Evolutionary conservation across 768 basidiomycete genomes (phyloP), one percentile per base, ranked within the genome.

Genomic region (Cyathus striatus): DNA sequence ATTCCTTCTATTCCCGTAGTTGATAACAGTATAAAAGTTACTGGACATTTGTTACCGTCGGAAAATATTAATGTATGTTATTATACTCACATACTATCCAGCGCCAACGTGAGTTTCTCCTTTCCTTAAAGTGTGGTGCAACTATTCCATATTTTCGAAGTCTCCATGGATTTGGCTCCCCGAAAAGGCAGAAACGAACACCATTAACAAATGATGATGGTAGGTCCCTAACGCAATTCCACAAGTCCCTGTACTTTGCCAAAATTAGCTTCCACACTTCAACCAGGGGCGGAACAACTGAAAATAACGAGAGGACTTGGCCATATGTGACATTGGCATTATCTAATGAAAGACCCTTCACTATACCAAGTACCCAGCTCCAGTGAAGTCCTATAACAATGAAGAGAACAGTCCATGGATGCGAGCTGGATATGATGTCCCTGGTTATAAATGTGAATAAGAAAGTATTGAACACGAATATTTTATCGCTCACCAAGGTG

Each of bases 281-380:
- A 4, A 48, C 37, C 17, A 48, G 6, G 6, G 46, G 20, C 18
- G 46, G 46, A 17, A 48, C 3, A 17, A 44, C 42, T 2, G 42
- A 48, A 30, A 48, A 48, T 3, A 34, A 17, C 17, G 42, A 39
- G 23, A 48, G 23, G 14, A 42, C 42, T 36, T 53, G 49, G 6
- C 51, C 51, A 38, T 50, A 53, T 3, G 49, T 41, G 17, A 48
- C 38, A n/a, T 49, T 24, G 25, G 49, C 46, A 2, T 35, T 13
- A 4, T 49, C 23, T 4, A 46, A 12, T 14, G 33, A 40, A n/a
- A 49, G 41, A 2, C 45, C 50, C 33, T 40, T 45, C 17, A 27
- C 38, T 25, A 53, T 45, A 3, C 44, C 43, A 14, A 53, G 43
- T 14, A 48, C 33, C 49, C 49, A 53, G 36, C 43, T 49, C 49